Percentiles rank a stretch among this genome's conserved stretches.
These are phyloP conservation scores for Moringa oleifera DNA, from an alignment of 345 rosid genomes.

Conservation along the genomic window DNA sequence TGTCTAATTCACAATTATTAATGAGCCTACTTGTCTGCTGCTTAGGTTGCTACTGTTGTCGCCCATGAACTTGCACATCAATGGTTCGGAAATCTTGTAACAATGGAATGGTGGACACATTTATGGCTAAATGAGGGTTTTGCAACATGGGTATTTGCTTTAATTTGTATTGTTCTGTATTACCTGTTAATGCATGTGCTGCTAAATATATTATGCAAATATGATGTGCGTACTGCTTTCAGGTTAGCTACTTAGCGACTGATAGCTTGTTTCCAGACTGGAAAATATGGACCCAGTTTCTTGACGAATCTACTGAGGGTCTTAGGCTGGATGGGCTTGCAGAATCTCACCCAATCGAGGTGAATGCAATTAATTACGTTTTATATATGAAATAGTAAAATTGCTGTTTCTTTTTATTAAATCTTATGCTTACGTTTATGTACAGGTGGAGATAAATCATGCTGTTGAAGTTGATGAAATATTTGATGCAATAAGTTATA, in stretches of 20 bases:
- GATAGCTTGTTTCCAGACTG: conserved; percentile 94
- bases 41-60: conserved; percentile 86
- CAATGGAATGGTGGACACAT: conserved; percentile 99
- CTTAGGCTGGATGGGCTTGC: conserved; percentile 90
- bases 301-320: conserved; percentile 77
- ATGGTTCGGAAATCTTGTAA: conserved; percentile 99
- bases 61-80: conserved; percentile 99
- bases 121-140: conserved; percentile 99
- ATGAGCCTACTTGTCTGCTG: conserved; percentile 16
- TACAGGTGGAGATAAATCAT: conserved; percentile 86
- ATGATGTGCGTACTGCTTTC: conserved; percentile 23
- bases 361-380: conserved; percentile 16
- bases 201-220: conserved; percentile 8
- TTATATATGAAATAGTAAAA: background rate
- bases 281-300: conserved; percentile 99
- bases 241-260: conserved; percentile 95
- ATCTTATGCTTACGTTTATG: background rate
- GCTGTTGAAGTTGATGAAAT: conserved; percentile 91
- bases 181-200: conserved; percentile 1
- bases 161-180: conserved; percentile 13
- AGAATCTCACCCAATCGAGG: conserved; percentile 99
- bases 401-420: conserved; percentile 1
- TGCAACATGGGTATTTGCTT: conserved; percentile 86
- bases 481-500: conserved; percentile 91
- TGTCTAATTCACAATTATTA: background rate